Percentiles rank a stretch among this genome's conserved stretches.
These are phyloP conservation scores for Phialemoniopsis sp. DNA, from an alignment of 2,329 filamentous ascomycete genomes.

Conservation along the genomic window DNA sequence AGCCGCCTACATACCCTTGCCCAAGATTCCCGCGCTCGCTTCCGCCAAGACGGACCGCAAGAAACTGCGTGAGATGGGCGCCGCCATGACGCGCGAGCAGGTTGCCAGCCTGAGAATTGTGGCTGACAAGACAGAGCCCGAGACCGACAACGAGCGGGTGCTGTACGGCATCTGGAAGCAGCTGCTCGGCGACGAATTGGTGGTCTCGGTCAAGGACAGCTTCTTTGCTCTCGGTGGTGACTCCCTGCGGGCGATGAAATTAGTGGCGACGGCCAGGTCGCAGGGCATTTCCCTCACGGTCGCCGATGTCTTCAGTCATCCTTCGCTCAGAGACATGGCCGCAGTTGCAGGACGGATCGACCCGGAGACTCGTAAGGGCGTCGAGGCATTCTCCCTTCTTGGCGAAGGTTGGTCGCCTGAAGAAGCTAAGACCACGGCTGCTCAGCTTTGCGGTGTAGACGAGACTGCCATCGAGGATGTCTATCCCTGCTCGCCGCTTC, in stretches of 20 bases:
- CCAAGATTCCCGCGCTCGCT: conserved; percentile 39
- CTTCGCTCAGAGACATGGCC: conserved; percentile 39
- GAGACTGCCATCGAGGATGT: conserved; percentile 38
- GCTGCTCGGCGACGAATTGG: conserved; percentile 26
- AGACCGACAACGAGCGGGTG: conserved; percentile 30
- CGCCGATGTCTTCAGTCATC: conserved; percentile 38
- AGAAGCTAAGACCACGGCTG: conserved; percentile 13
- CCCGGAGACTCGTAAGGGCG: conserved; percentile 3
- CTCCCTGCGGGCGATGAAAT: conserved; percentile 46
- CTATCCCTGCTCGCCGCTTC: conserved; percentile 50
- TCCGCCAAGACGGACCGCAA: conserved; percentile 47
- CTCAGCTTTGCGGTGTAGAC: conserved; percentile 15
- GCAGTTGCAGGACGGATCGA: conserved; percentile 10
- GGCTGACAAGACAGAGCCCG: conserved; percentile 17
- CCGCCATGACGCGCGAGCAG: conserved; percentile 33
- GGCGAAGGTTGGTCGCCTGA: neutral
- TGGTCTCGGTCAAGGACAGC: conserved; percentile 31
- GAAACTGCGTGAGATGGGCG: conserved; percentile 38
- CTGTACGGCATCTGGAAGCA: conserved; percentile 28
- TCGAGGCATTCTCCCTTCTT: conserved; percentile 15
- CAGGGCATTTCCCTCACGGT: conserved; percentile 35
- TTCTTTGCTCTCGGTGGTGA: conserved; percentile 47
- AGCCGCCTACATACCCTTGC: conserved; percentile 38
- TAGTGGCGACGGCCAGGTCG: conserved; percentile 37
- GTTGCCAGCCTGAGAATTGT: conserved; percentile 26